phyloP scores from a whole-genome alignment of 78 protist genomes.

The Abeoforma whisleri region DNA sequence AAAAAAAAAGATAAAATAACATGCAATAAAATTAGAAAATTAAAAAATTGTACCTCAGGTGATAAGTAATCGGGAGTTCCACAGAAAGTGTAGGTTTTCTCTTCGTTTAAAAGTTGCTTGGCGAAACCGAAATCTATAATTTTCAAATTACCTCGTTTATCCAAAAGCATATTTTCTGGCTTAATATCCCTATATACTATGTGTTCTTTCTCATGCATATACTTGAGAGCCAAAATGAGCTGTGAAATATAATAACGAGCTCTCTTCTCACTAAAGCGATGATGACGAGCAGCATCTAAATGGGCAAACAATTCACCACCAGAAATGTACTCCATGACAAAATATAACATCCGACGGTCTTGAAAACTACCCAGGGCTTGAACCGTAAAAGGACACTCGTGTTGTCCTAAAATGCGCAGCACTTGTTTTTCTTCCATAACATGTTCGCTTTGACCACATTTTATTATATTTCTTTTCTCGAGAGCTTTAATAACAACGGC shows the following conservation, averaged over 20 bases:
- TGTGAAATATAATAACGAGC: constrained; percentile 29
- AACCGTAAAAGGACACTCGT: constrained; percentile 28
- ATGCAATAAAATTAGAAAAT: neutral
- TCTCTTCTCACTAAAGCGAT: constrained; percentile 49
- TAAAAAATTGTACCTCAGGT: constrained; percentile 52
- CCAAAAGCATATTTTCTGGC: constrained; percentile 33
- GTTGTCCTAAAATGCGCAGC: constrained; percentile 8
- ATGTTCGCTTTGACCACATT: constrained; percentile 2
- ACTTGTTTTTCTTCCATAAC: constrained; percentile 40
- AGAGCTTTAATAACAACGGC: constrained; percentile 35
- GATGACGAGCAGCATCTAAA: constrained; percentile 35
- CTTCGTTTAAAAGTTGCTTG: constrained; percentile 57
- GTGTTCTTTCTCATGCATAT: constrained; percentile 60
- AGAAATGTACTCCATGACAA: constrained; percentile 50
- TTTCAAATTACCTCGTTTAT: constrained; percentile 19
- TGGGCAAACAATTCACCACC: constrained; percentile 83
- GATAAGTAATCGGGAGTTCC: constrained; percentile 98
- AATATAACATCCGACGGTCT: constrained; percentile 2
- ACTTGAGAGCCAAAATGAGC: constrained; percentile 57
- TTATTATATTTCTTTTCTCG: constrained; percentile 29
- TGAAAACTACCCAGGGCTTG: constrained; percentile 43
- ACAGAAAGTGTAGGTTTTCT: constrained; percentile 84
- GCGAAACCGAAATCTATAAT: constrained; percentile 93
- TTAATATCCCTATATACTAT: constrained; percentile 79
- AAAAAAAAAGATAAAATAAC: neutral